Evolutionary conservation across 164 flowering plant species (phyloP), one percentile per base, ranked within the genome.

Genomic region (Echeveria elegans): DNA sequence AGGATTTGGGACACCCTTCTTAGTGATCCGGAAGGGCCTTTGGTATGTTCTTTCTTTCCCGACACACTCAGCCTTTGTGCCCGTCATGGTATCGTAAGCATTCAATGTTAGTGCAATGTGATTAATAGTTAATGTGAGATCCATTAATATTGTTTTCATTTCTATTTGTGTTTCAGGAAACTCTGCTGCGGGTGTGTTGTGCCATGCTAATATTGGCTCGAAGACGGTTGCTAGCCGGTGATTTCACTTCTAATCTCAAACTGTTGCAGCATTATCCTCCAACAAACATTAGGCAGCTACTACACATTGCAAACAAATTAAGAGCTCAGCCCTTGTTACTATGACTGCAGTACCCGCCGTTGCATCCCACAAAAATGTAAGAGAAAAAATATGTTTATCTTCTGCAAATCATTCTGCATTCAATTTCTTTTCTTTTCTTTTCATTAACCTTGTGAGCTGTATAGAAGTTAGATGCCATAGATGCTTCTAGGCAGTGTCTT

Each of bases 21-120:
- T 66, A 89, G 99, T 77, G 97, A 95, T 65, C 89, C 96, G 28
- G 99, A 89, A 72, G 99, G 99, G 70, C 97, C 97, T 72, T 89
- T 79, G 86, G 99, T 90, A 70, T 43, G 79, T 40, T 40, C 45
- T 37, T 64, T 26, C 9, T 69, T 50, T 66, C 23, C 40, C 29
- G 40, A 30, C 14, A 32, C 19, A 36, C 32, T 36, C 19, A 21
- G 7, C 14, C 21, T 6, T 61, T 26, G 62, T 38, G 23, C 52
- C 48, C 37, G 31, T 3, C 32, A 5, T 40, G 6, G 21, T 15
- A 10, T 61, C 11, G 24, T 16, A 26, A 53, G 58, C 16, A 12
- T 50, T 21, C 21, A n/a, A 50, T 50, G 26, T 50, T 50, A 26
- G 8, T 34, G 7, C 7, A 34, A 34, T 34, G 37, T 7, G 37